Base-by-base conservation (phyloP, 495 filamentous ascomycete species). In the Penicillium coprophilum region DNA sequence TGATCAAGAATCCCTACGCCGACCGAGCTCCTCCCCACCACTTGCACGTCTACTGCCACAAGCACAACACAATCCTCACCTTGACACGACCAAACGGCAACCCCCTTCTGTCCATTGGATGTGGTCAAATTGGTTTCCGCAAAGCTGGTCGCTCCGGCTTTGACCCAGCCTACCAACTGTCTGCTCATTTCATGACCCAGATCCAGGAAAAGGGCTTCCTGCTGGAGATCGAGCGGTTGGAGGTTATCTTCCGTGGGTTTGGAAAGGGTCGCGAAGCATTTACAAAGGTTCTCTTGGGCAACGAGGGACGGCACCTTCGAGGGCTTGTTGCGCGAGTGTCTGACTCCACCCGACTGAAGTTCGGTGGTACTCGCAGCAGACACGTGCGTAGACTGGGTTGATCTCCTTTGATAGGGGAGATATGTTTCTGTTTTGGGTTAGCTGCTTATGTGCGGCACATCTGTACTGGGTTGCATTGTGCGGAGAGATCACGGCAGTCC, bases 41-140 rank as follows among this genome's bases (percentile, higher is more conserved):
- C 63, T 82, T 98, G 54, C 91, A 97, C 77, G 79, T 98, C 69
- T 95, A 85, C 71, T 68, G 85, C 34, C 84, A 86, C 58, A 94
- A 88, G 77, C 94, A 96, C 81, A 98, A 98, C 77, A 90, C 88
- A 12, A 89, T 97, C 67, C 81, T 98, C 69, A 95, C 93, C 6
- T 79, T 96, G 59, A 89, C 89, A 36, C 82, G 82, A 61, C 92
- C 92, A 15, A 86, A 92, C 54, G 86, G 89, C 12, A 80, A 87
- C 55, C 79, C 88, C 3, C 71, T 96, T 27, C 72, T 98, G 60
- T 88, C 86, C 9, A 68, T 93, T 57, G 87, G 86, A 27, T 78
- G 85, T 39, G 94, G 94, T 13, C 89, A 95, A 50, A 78, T 98
- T 30, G 91, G 91, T 2, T 96, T 97, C 76, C 83, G 81, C 61